These are phyloP conservation scores for Astraeus odoratus DNA, from an alignment of 768 basidiomycete genomes.

Conservation along the genomic window DNA sequence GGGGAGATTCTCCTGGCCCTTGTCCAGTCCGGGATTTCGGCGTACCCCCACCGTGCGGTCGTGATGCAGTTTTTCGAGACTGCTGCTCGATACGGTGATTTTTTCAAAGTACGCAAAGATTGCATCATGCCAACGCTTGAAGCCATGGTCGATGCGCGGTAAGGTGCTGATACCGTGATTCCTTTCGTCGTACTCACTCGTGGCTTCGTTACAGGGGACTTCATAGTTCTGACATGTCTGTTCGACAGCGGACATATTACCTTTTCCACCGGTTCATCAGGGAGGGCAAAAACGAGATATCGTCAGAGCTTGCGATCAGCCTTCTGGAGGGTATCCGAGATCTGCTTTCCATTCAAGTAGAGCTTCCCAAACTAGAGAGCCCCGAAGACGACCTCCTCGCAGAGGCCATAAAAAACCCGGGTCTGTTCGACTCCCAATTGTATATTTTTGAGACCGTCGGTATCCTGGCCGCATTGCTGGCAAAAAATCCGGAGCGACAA, in stretches of 20 bases:
- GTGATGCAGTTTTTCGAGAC: slow-evolving; percentile 91
- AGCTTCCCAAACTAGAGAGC: slow-evolving; percentile 72
- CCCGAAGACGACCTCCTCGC: slow-evolving; percentile 65
- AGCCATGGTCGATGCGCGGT: slow-evolving; percentile 83
- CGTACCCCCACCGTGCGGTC: slow-evolving; percentile 80
- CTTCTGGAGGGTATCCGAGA: slow-evolving; percentile 75
- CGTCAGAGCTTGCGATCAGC: slow-evolving; percentile 57
- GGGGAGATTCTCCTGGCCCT: slow-evolving; percentile 86
- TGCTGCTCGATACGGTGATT: slow-evolving; percentile 86
- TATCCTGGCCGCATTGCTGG: slow-evolving; percentile 72
- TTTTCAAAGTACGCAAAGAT: slow-evolving; percentile 90
- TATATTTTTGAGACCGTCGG: slow-evolving; percentile 94
- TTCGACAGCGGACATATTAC: slow-evolving; percentile 80
- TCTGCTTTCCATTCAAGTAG: slow-evolving; percentile 65
- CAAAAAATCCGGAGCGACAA: slow-evolving; percentile 59
- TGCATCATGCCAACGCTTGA: slow-evolving; percentile 83
- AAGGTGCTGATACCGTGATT: slow-evolving; percentile 19
- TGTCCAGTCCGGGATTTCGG: slow-evolving; percentile 74
- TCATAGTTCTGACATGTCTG: slow-evolving; percentile 64
- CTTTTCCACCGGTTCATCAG: slow-evolving; percentile 90
- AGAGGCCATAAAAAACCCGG: slow-evolving; percentile 71
- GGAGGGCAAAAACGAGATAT: slow-evolving; percentile 73
- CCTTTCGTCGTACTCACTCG: slow-evolving; percentile 2
- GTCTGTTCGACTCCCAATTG: slow-evolving; percentile 80
- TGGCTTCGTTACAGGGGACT: slow-evolving; percentile 54